A percentile compares a stretch with the other conserved stretches of the same genome.
Evolutionary conservation across 805 yeast genomes (phyloP).

Genomic region (Metschnikowia gelsemii): DNA sequence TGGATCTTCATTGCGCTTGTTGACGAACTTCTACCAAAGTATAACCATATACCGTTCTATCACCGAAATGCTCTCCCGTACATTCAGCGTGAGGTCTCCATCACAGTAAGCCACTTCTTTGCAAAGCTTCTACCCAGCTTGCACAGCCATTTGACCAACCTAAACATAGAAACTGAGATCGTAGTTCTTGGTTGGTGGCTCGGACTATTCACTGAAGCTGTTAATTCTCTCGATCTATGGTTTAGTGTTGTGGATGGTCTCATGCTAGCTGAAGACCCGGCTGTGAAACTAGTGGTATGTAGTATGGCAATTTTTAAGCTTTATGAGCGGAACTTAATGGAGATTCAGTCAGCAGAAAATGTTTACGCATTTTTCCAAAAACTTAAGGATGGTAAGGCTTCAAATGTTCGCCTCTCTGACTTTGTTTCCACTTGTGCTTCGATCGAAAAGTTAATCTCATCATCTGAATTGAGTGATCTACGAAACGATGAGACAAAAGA

Average conservation of each 20-base stretch:
- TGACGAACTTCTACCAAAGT: conserved; percentile 49
- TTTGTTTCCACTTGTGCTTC: conserved; percentile 17
- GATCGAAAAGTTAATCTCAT: conserved; percentile 15
- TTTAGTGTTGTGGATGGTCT: conserved; percentile 53
- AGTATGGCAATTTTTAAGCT: conserved; percentile 38
- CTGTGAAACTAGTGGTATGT: conserved; percentile 33
- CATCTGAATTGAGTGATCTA: background rate
- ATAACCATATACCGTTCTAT: conserved; percentile 25
- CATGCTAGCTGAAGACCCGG: conserved; percentile 32
- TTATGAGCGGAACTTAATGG: conserved; percentile 33
- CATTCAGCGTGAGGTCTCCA: conserved; percentile 42
- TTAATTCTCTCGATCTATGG: conserved; percentile 51
- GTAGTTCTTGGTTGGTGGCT: conserved; percentile 59
- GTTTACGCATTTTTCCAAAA: conserved; percentile 28
- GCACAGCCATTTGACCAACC: conserved; percentile 30
- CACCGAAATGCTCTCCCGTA: conserved; percentile 18
- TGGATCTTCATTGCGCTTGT: conserved; percentile 51
- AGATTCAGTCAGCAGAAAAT: conserved; percentile 26
- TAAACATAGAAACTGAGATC: conserved; percentile 47
- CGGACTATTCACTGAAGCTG: conserved; percentile 49
- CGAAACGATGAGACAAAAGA: no score
- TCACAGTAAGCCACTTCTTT: conserved; percentile 34
- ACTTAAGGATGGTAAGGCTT: conserved; percentile 19
- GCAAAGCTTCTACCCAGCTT: conserved; percentile 41
- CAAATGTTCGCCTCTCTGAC: conserved; percentile 24